phyloP scores from a whole-genome alignment of 2,329 filamentous ascomycete genomes.

The Cucurbitaria berberidis region DNA sequence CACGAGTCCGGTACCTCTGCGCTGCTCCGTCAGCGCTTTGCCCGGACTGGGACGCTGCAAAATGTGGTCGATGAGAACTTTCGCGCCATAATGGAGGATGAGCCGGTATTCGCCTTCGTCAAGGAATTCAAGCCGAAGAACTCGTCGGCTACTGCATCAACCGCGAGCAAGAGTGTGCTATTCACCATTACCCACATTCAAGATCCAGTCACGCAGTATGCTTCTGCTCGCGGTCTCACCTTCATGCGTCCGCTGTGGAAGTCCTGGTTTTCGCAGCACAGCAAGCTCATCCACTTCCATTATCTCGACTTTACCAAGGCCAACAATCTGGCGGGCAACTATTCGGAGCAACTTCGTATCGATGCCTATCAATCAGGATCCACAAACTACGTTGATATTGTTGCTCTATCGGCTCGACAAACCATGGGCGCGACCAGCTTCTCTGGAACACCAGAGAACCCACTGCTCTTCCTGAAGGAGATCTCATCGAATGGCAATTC shows the following conservation, averaged over 20 bases:
- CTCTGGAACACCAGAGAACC: conserved; percentile 71
- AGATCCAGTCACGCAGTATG: conserved; percentile 79
- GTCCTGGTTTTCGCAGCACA: conserved; percentile 70
- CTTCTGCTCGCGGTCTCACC: conserved; percentile 75
- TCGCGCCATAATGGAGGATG: conserved; percentile 74
- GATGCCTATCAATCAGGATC: conserved; percentile 78
- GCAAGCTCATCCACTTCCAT: conserved; percentile 74
- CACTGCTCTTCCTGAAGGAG: conserved; percentile 81
- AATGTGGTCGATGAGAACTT: conserved; percentile 72
- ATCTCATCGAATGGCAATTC: conserved; percentile 85
- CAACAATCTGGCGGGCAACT: conserved; percentile 69
- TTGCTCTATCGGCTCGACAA: conserved; percentile 78
- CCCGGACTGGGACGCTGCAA: conserved; percentile 67
- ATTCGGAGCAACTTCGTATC: conserved; percentile 71
- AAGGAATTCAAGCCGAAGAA: conserved; percentile 45
- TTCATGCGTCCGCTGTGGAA: conserved; percentile 81
- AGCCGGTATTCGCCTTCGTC: conserved; percentile 80
- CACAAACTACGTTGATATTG: conserved; percentile 76
- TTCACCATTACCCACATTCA: conserved; percentile 82
- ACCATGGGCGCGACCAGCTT: conserved; percentile 80
- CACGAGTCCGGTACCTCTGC: conserved; percentile 75
- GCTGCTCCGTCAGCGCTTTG: conserved; percentile 70
- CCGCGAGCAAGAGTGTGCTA: conserved; percentile 57
- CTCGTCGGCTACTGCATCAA: conserved; percentile 6
- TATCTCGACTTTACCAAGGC: conserved; percentile 75